Evolutionary conservation across 1,284 basidiomycete species (phyloP), one percentile per base, ranked within the genome.

Genomic region (Agroathelia rolfsii): DNA sequence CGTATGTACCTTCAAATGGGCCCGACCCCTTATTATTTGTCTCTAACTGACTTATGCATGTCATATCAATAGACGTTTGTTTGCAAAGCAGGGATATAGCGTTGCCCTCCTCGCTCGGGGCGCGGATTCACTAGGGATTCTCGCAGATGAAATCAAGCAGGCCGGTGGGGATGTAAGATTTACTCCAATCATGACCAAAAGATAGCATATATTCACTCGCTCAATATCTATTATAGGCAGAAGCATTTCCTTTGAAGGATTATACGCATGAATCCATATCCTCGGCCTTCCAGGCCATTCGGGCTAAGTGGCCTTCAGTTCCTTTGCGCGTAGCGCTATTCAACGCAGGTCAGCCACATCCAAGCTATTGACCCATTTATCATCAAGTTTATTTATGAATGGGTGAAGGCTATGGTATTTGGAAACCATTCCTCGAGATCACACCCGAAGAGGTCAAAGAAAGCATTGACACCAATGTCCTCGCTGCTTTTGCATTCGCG

Each of bases 81-180:
- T 81, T 40, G 62, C 74, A 4, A 70, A 71, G 46, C 55, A 68
- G 21, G 80, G 81, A 1, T 85, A 81, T 46, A 68, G 64, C 25
- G 64, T 85, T 24, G 81, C 81, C 0, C 53, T 85, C 28, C 62
- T 85, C 29, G 76, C 78, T 6, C 64, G 82, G 26, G 70, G 71
- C 26, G 50, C 59, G 1, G 70, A 72, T 13, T 49, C 61, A 13
- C 56, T 81, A 7, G 56, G 70, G 35, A 64, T 61, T 24, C 54
- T 77, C 6, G 67, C 72, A 5, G 47, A 62, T 2, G 73, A 76
- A 30, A 63, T 85, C 31, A 76, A 65, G 35, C 40, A 50, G 10
- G 51, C 56, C n/a, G 78, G 76, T 12, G 77, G 73, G 21, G 66
- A 76, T 44, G 79, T 76, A 37, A 32, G 57, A 38, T 4, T 13